Base-by-base conservation (phyloP, 2,329 filamentous ascomycete species). In the Hypoxylon sp. region DNA sequence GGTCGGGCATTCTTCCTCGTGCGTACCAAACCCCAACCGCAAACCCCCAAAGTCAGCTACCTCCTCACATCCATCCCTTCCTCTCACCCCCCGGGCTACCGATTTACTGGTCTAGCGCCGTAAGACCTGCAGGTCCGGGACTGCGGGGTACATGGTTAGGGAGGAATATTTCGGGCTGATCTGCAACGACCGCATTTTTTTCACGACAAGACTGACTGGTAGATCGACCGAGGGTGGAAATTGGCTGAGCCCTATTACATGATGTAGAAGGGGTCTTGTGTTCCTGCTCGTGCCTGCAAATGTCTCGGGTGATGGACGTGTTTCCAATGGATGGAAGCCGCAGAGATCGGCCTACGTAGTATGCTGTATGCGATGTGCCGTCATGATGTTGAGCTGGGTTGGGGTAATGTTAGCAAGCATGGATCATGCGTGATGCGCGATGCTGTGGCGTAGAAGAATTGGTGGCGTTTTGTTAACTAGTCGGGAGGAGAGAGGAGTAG, bases 351-450 rank as follows among this genome's bases (percentile, higher is more conserved):
- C 27, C n/a, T 34, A 51, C 15, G 56, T 57, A 37, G 38, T 43
- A 59, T 43, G 42, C 50, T 15, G 30, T 36, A 59, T 59, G 56
- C 56, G 53, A 57, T 47, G 43, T 57, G 53, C 53, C 49, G 53
- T 57, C 53, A 59, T 54, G 48, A 51, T 51, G 45, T 50, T 30
- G 40, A 53, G 48, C 56, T 59, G 56, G 56, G 56, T 59, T 57
- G 56, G 56, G 56, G 56, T 56, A 59, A 59, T 59, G 56, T 51
- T n/a, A 49, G 52, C 45, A 59, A 6, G 49, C 52, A 44, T 50
- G 41, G 44, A 54, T 57, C 51, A 58, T 58, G 55, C 51, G 51
- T 51, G n/a, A n/a, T n/a, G n/a, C n/a, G 21, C 9, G 55, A 52
- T 55, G 55, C 48, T 59, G 51, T 59, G 55, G 47, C 52, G 56